Percentiles rank a stretch among this genome's conserved stretches.
phyloP scores from a whole-genome alignment of 805 yeast species.

The Pichia phayaonensis region DNA sequence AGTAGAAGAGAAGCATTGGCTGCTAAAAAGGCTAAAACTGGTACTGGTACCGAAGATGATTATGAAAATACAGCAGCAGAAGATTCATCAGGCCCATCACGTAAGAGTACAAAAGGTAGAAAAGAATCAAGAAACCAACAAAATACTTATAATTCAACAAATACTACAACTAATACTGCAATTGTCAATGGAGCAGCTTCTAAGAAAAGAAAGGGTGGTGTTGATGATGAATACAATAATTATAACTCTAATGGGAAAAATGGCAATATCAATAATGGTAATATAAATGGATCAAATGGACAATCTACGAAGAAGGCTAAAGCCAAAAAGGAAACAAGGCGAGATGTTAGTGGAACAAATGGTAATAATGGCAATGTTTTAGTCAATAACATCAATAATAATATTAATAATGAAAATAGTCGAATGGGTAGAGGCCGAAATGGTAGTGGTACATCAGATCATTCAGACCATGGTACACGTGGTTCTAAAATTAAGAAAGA shows the following conservation, averaged over 20 bases:
- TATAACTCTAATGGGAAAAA: background rate
- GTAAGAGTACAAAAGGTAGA: background rate
- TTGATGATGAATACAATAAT: conserved; percentile 1
- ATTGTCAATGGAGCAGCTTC: background rate
- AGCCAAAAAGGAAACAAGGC: background rate
- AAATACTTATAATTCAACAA: background rate
- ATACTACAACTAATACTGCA: background rate
- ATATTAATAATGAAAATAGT: background rate
- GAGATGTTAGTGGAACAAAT: background rate
- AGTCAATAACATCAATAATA: background rate
- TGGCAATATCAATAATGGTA: background rate
- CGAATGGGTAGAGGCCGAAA: background rate
- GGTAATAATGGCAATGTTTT: background rate
- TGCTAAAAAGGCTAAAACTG: conserved; percentile 57
- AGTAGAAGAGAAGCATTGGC: conserved; percentile 85
- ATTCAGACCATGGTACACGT: background rate
- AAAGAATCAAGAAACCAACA: background rate
- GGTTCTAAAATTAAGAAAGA: conserved; percentile 12
- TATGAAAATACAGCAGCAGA: conserved; percentile 19
- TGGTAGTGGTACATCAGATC: conserved; percentile 7
- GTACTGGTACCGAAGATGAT: conserved; percentile 20
- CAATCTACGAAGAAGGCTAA: background rate
- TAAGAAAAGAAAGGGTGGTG: background rate
- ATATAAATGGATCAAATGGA: background rate
- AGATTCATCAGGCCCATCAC: conserved; percentile 10